Evolutionary conservation across 2,329 filamentous ascomycete species (phyloP), one percentile per base, ranked within the genome.

Genomic region (Cadophora malorum): DNA sequence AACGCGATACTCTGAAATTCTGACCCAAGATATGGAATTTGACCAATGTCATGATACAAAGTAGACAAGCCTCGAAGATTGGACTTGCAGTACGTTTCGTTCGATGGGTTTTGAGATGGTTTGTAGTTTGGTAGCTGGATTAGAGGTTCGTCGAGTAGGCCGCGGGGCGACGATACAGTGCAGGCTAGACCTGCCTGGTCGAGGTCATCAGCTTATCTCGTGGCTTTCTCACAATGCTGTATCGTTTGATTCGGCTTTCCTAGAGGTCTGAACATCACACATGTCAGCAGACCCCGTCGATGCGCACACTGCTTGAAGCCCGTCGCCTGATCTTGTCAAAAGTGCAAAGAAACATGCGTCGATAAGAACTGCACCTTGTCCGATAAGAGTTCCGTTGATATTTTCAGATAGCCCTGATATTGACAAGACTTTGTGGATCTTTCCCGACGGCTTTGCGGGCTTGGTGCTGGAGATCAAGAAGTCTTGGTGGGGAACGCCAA

Each of bases 181-280:
- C 50, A 16, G 50, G 50, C 28, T 53, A 53, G 50, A 53, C 50
- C 50, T 53, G 23, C 50, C 50, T 16, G 28, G 16, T 31, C 28
- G 23, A 53, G 50, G 12, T 10, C 12, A 19, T 53, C 23, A 53
- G 50, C 10, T 10, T 5, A 7, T 53, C 23, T 14, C 8, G 8
- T 53, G 50, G 23, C 12, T 53, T 4, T 4, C 23, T 16, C 21
- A 53, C 4, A 12, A 12, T 10, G 49, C 49, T 52, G 49, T 10
- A 12, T 12, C 1, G 23, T 53, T 53, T 53, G 50, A 53, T 53
- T 53, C 10, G 23, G 9, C 8, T 38, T 38, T 9, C 35, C 35
- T 14, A 9, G 7, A 28, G 23, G 50, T 12, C 23, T 28, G 49
- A 25, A 52, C 35, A 38, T 38, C 8, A 52, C n/a, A 23, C 5